Evolutionary conservation across 2,329 filamentous ascomycete genomes (phyloP).

Genomic region (Rutstroemia sydowiana): DNA sequence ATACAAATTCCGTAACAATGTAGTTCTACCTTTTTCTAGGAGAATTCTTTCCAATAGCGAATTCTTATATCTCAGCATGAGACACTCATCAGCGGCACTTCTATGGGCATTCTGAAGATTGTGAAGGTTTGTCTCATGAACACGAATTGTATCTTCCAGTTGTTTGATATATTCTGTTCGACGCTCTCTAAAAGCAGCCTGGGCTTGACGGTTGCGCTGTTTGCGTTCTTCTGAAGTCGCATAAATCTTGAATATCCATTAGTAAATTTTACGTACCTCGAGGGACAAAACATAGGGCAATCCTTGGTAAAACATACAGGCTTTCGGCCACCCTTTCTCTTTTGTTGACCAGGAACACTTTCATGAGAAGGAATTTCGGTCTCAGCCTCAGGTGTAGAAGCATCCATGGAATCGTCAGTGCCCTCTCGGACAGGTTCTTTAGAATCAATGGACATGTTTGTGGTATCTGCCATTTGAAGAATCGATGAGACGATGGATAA

Average conservation of each 20-base stretch:
- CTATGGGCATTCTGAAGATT: conserved; percentile 91
- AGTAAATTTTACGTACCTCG: conserved; percentile 11
- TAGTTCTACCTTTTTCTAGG: conserved; percentile 74
- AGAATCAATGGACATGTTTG: conserved; percentile 59
- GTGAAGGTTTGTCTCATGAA: conserved; percentile 90
- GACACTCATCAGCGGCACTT: conserved; percentile 87
- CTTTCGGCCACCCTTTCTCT: conserved; percentile 95
- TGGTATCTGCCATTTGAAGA: conserved; percentile 10
- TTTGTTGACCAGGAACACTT: conserved; percentile 58
- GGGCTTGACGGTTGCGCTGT: conserved; percentile 92
- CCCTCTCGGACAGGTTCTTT: conserved; percentile 50
- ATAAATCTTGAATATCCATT: conserved; percentile 64
- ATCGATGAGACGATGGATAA: background rate
- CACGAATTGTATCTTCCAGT: conserved; percentile 92
- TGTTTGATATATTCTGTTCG: conserved; percentile 99
- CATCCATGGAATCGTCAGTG: conserved; percentile 51
- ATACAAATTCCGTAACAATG: background rate
- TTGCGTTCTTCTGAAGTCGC: conserved; percentile 98
- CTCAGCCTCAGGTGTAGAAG: conserved; percentile 50
- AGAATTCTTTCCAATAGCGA: conserved; percentile 91
- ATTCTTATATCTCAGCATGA: conserved; percentile 99
- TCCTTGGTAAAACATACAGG: conserved; percentile 59
- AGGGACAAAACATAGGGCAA: conserved; percentile 6
- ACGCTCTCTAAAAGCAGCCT: conserved; percentile 93
- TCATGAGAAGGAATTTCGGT: conserved; percentile 33